Evolutionary conservation across 108 stramenopile genomes (phyloP), one percentile per base, ranked within the genome.

Genomic region (Nannochloropsis oceanica): DNA sequence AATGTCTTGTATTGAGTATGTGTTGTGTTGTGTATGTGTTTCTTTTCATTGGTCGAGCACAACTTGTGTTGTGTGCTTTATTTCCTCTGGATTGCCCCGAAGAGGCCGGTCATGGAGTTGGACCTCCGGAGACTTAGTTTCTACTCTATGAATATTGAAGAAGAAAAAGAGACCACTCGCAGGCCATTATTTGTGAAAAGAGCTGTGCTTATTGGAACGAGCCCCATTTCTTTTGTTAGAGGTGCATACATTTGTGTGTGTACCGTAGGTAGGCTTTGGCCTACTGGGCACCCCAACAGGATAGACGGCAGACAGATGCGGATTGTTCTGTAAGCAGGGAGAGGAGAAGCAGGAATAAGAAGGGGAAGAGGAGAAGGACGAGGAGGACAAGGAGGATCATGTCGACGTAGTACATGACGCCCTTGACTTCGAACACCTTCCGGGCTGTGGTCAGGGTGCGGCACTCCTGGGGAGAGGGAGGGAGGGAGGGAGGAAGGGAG

Each of bases 331-430:
- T n/a, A n/a, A n/a, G n/a, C n/a, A n/a, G n/a, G n/a, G n/a, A n/a
- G n/a, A n/a, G n/a, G n/a, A n/a, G n/a, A n/a, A n/a, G n/a, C n/a
- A n/a, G n/a, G n/a, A n/a, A n/a, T n/a, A n/a, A n/a, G n/a, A n/a
- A n/a, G n/a, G n/a, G n/a, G n/a, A n/a, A n/a, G n/a, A n/a, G n/a
- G n/a, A n/a, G n/a, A n/a, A n/a, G n/a, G n/a, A n/a, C n/a, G n/a
- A n/a, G 43, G 13, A 18, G 46, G 43, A 22, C 26, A 22, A 43
- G 59, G 44, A 86, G 34, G 43, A 94, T 91, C 93, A 95, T 94
- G 90, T 98, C 96, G 96, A 95, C 96, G 84, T 93, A 96, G 85
- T 96, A 95, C 11, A 92, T 95, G 12, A 97, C 94, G 25, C 95
- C 96, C 91, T 97, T 98, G 46, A 92, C 91, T 42, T 94, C 93